Conservation (phyloP, 2,329 filamentous ascomycete genomes). For the Penicillium corylophilum region DNA sequence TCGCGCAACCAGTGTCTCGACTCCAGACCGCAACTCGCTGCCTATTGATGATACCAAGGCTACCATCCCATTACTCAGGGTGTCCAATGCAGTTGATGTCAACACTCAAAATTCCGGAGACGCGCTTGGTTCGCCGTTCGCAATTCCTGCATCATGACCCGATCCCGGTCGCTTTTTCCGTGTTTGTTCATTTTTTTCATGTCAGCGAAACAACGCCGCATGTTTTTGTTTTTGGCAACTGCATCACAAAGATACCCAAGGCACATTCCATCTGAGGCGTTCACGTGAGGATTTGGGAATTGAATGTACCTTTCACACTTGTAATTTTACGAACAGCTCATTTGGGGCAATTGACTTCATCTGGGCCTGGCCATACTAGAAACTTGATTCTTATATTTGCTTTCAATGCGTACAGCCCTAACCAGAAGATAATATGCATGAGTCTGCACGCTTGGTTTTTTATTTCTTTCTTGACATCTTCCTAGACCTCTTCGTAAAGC, state of each 20-base stretch:
- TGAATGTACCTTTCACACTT: neutral
- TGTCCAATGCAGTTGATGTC: neutral
- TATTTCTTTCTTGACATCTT: too few relatives aligned
- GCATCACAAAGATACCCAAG: conserved; percentile 12
- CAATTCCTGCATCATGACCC: conserved; percentile 9
- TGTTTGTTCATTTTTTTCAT: neutral
- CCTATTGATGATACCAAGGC: conserved; percentile 13
- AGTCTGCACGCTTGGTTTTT: too few relatives aligned
- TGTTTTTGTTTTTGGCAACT: neutral
- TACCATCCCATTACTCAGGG: neutral
- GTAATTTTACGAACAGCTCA: neutral
- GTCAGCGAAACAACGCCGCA: neutral
- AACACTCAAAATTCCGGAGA: neutral
- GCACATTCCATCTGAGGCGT: conserved; percentile 4
- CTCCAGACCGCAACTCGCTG: conserved; percentile 9
- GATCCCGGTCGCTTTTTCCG: neutral
- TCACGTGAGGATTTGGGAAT: neutral
- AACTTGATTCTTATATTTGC: neutral
- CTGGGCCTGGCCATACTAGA: neutral
- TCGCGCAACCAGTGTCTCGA: conserved; percentile 31
- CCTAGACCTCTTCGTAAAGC: too few relatives aligned
- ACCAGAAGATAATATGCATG: too few relatives aligned
- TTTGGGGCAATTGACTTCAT: neutral
- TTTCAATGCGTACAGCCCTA: neutral
- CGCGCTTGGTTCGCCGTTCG: conserved; percentile 5